Evolutionary conservation across 768 basidiomycete species (phyloP), one percentile per base, ranked within the genome.

Genomic region (Calocera viscosa): DNA sequence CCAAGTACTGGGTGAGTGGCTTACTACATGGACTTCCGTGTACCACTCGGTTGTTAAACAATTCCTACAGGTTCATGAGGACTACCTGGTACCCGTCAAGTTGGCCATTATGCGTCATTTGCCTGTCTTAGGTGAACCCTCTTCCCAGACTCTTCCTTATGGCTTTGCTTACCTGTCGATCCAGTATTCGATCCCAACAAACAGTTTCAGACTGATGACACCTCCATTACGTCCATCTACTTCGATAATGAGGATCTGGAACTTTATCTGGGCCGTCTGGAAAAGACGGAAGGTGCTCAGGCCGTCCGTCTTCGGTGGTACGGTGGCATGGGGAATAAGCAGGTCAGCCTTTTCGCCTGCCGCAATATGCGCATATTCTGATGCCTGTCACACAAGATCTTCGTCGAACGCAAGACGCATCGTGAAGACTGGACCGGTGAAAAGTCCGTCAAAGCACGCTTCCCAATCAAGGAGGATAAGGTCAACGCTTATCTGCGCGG

Each of bases 391-490:
- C 7, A 5, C 64, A 66, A 77, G 74, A 74, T 77, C 67, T 78
- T 77, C 70, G 78, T 80, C 60, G 80, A 81, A 73, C 76, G 80
- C 49, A 81, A 81, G 68, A 81, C 80, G 0, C 80, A 99, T 74
- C 85, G 94, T 66, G 96, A 99, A 77, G 96, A 99, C 73, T 99
- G 96, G 96, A 98, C 95, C 0, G 96, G 96, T 35, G 95, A 99
- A 76, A 97, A 97, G 77, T 94, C 91, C 11, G 94, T 98, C 74
- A 99, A 97, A 77, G 90, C 94, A 16, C 89, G 94, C 12, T 97
- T 98, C 79, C 86, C 91, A 1, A 87, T 99, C 75, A 94, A 95
- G 74, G 95, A 97, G 74, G 86, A 92, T 69, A 84, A 90, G 53
- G 87, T 98, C 71, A 95, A 97, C 73, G 86, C 89, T 17, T 99